phyloP scores from a whole-genome alignment of 1,284 basidiomycete species.

The Vanrija pseudolonga region DNA sequence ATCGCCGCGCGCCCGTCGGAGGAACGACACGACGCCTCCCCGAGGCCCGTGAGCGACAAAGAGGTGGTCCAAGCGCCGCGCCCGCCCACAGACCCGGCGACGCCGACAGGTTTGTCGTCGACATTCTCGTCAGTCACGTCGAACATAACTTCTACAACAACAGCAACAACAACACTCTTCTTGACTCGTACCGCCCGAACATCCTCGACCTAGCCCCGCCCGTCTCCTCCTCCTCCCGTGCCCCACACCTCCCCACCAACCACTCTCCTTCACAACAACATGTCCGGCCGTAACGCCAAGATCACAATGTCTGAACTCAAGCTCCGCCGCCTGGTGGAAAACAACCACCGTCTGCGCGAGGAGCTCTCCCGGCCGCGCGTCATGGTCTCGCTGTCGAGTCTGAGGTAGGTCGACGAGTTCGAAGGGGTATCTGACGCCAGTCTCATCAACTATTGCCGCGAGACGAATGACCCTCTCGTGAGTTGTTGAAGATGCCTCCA shows the following conservation, averaged over 20 bases:
- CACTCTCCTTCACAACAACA: slow-evolving; percentile 5
- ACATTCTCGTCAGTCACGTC: too few species aligned
- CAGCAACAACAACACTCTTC: not conserved
- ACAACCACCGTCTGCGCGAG: slow-evolving; percentile 87
- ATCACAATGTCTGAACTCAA: slow-evolving; percentile 90
- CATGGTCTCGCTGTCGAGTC: slow-evolving; percentile 82
- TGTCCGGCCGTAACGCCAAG: slow-evolving; percentile 38
- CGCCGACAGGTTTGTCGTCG: too few species aligned
- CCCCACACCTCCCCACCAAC: not conserved
- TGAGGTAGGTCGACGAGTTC: slow-evolving; percentile 38
- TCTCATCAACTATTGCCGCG: slow-evolving; percentile 87
- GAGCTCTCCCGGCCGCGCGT: slow-evolving; percentile 84
- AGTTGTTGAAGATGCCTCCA: slow-evolving; percentile 31
- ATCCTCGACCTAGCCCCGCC: too few species aligned
- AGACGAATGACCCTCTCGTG: slow-evolving; percentile 81
- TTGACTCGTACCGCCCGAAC: not conserved
- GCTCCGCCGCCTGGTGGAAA: slow-evolving; percentile 84
- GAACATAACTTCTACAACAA: too few species aligned
- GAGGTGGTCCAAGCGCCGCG: too few species aligned
- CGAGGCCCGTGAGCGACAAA: too few species aligned
- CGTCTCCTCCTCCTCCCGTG: too few species aligned
- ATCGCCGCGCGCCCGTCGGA: too few species aligned
- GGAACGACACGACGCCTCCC: too few species aligned
- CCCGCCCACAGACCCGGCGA: too few species aligned
- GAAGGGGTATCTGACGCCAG: slow-evolving; percentile 49